Conservation (phyloP, 2,329 filamentous ascomycete genomes). For the Leptosphaerulina australis region DNA sequence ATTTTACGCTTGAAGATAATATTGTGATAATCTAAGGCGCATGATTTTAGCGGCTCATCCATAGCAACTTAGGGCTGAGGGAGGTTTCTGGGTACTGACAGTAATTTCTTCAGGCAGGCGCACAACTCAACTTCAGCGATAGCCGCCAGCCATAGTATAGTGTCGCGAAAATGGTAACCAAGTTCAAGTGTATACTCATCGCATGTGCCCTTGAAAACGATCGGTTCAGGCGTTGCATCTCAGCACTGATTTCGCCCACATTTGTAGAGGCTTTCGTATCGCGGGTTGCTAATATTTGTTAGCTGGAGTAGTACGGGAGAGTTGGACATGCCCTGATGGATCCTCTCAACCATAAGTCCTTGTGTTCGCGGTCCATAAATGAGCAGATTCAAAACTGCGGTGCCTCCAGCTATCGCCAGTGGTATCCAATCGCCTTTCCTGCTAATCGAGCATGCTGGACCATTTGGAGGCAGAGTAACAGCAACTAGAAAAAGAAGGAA, state of each 20-base stretch:
- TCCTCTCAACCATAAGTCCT: constrained; percentile 44
- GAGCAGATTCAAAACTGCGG: constrained; percentile 46
- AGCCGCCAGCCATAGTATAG: constrained; percentile 37
- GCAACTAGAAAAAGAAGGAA: constrained; percentile 45
- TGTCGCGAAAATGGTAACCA: constrained; percentile 45
- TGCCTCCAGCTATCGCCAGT: constrained; percentile 39
- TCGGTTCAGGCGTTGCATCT: constrained; percentile 38
- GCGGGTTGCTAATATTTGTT: constrained; percentile 22
- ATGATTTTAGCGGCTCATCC: no score
- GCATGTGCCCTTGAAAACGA: constrained; percentile 49
- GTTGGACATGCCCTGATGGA: constrained; percentile 32
- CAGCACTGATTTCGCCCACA: constrained; percentile 11
- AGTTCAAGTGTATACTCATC: constrained; percentile 53
- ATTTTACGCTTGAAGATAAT: no score
- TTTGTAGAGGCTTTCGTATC: constrained; percentile 16
- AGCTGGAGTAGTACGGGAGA: constrained; percentile 1
- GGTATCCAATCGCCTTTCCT: constrained; percentile 32
- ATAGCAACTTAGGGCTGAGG: no score
- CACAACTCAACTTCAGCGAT: constrained; percentile 24
- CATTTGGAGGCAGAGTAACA: constrained; percentile 43
- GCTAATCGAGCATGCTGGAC: constrained; percentile 35
- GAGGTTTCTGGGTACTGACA: no score
- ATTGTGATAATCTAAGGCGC: no score
- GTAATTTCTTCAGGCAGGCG: not conserved
- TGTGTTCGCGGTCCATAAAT: constrained; percentile 47